A percentile compares a stretch with the other conserved stretches of the same genome.
Conservation (phyloP, 108 stramenopile genomes). For the Fistulifera pelliculosa region DNA sequence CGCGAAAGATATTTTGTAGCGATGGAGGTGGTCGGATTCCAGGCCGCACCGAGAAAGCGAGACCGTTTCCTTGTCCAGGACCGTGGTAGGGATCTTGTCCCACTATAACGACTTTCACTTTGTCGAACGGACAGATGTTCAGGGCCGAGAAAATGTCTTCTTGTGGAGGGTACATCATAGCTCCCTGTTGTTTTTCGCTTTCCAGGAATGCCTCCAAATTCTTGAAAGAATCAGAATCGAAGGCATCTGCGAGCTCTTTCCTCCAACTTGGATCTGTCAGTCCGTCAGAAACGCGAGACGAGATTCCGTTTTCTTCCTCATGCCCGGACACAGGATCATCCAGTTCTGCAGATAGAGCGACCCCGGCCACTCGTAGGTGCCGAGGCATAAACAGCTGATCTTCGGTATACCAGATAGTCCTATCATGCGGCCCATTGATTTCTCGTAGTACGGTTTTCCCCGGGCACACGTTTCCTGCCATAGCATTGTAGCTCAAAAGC, state of each 20-base stretch:
- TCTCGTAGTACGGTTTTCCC: conserved; percentile 50
- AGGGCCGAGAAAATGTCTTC: conserved; percentile 83
- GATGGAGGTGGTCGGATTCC: conserved; percentile 77
- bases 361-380: conserved; percentile 3
- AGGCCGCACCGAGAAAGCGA: conserved; percentile 74
- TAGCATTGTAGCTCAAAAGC: conserved; percentile 72
- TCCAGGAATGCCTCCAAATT: conserved; percentile 23
- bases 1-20: conserved; percentile 79
- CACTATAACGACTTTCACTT: conserved; percentile 78
- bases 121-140: conserved; percentile 72
- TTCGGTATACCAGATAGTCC: conserved; percentile 74
- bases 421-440: conserved; percentile 62
- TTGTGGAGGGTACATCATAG: conserved; percentile 77
- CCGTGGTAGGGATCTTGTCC: conserved; percentile 88
- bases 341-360: not conserved
- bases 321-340: conserved; percentile 2
- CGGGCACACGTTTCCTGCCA: conserved; percentile 40
- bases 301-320: conserved; percentile 2
- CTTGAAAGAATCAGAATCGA: conserved; percentile 31
- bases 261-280: conserved; percentile 54
- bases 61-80: conserved; percentile 67
- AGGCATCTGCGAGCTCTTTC: conserved; percentile 20
- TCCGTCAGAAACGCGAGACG: conserved; percentile 14
- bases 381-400: conserved; percentile 58
- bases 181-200: conserved; percentile 7